These are phyloP conservation scores for Heimioporus sp. DNA, from an alignment of 768 basidiomycete species.

Conservation along the genomic window DNA sequence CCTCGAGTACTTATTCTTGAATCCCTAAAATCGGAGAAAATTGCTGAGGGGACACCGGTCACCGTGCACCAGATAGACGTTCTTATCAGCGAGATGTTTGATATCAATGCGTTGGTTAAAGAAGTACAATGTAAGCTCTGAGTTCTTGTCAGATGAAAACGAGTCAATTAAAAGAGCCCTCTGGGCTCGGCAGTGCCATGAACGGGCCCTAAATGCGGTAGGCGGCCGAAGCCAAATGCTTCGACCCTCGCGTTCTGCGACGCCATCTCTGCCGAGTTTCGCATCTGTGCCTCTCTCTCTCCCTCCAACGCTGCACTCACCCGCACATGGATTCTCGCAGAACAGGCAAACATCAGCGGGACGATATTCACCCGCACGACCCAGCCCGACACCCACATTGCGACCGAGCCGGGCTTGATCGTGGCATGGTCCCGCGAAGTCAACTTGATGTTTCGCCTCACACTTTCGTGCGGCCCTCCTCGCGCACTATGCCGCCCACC, in stretches of 20 bases:
- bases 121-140: too few species aligned
- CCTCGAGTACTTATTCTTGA: too few species aligned
- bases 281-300: slow-evolving; percentile 47
- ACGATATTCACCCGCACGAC: slow-evolving; percentile 83
- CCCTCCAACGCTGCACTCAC: neutral
- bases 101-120: too few species aligned
- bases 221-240: slow-evolving; percentile 37
- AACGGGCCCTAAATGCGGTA: slow-evolving; percentile 47
- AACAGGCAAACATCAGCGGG: slow-evolving; percentile 60
- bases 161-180: too few species aligned
- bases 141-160: too few species aligned
- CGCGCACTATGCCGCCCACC: slow-evolving; percentile 39
- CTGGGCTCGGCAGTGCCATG: too few species aligned
- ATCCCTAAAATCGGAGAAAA: too few species aligned
- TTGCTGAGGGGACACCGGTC: too few species aligned
- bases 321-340: slow-evolving; percentile 53
- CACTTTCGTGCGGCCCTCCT: slow-evolving; percentile 52
- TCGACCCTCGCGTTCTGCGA: slow-evolving; percentile 70
- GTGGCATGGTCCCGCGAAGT: slow-evolving; percentile 84
- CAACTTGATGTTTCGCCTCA: too few species aligned
- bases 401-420: slow-evolving; percentile 72
- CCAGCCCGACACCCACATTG: slow-evolving; percentile 39
- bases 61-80: too few species aligned
- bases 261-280: slow-evolving; percentile 64
- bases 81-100: too few species aligned